phyloP scores from a whole-genome alignment of 208 protist species.

The Herpetomonas tarakana region DNA sequence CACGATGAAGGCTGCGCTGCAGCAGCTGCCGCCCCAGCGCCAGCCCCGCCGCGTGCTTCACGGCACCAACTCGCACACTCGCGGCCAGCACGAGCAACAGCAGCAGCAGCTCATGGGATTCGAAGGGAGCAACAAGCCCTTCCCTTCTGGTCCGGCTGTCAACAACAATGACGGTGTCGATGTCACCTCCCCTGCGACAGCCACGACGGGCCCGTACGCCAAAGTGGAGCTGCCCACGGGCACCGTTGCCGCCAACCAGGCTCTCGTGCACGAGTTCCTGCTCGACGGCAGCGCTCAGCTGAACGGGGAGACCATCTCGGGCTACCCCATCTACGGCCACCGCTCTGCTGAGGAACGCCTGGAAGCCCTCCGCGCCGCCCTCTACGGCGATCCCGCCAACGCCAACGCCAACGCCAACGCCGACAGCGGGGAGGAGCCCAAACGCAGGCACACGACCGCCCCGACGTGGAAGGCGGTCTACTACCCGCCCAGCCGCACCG shows the following conservation, averaged over 20 bases:
- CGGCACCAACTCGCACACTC: background rate
- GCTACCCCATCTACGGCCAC: conserved; percentile 35
- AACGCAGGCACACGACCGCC: background rate
- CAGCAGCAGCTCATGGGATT: background rate
- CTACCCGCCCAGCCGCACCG: conserved; percentile 5
- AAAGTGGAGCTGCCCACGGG: background rate
- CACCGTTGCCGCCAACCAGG: conserved; percentile 23
- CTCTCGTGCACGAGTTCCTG: conserved; percentile 43
- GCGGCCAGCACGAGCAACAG: background rate
- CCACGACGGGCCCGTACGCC: background rate
- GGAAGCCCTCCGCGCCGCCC: conserved; percentile 22
- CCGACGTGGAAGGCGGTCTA: background rate
- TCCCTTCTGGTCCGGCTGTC: background rate
- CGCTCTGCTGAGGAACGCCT: conserved; percentile 31
- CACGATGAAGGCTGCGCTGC: background rate
- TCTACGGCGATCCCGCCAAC: no score
- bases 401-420: background rate
- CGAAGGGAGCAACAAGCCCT: conserved; percentile 2
- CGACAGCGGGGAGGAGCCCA: background rate
- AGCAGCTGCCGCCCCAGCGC: background rate
- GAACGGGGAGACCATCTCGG: conserved; percentile 34
- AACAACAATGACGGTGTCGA: background rate
- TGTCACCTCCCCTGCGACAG: background rate
- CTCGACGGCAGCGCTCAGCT: conserved; percentile 37
- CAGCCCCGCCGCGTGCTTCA: no score